phyloP scores from a whole-genome alignment of 2,329 filamentous ascomycete genomes.

The Neurospora crassa region DNA sequence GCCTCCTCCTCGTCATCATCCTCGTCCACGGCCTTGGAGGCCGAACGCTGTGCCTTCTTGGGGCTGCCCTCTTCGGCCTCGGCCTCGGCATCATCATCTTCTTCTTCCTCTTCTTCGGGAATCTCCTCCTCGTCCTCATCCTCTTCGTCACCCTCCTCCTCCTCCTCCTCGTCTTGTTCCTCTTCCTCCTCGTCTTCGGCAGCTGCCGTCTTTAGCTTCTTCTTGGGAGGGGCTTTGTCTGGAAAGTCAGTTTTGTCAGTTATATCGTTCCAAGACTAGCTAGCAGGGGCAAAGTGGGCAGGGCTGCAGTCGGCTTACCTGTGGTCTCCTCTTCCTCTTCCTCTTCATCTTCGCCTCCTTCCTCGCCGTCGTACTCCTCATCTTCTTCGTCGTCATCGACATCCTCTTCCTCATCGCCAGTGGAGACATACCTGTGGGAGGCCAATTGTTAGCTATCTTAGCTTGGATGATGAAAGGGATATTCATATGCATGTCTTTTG shows the following conservation, averaged over 20 bases:
- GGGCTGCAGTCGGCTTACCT: constrained; percentile 22
- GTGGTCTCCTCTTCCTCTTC: constrained; percentile 31
- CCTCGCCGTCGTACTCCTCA: constrained; percentile 23
- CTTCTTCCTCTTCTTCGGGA: constrained; percentile 11
- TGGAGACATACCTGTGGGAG: constrained; percentile 16
- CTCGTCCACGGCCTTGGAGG: constrained; percentile 18
- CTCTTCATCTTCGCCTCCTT: constrained; percentile 18
- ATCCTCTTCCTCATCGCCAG: constrained; percentile 22
- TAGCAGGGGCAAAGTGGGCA: neutral
- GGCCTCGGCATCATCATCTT: constrained; percentile 12
- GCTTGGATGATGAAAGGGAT: constrained; percentile 1
- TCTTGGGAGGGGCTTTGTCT: constrained; percentile 36
- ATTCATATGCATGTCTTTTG: neutral
- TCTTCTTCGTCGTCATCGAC: constrained; percentile 21
- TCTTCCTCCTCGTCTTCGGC: constrained; percentile 17
- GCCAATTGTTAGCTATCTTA: neutral
- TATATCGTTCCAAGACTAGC: neutral
- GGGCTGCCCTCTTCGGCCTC: constrained; percentile 14
- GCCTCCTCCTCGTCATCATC: constrained; percentile 23
- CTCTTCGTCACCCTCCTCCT: constrained; percentile 16
- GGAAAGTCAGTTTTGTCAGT: constrained; percentile 8
- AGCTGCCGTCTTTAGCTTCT: constrained; percentile 40
- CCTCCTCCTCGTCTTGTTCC: constrained; percentile 18
- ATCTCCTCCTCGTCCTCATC: constrained; percentile 19
- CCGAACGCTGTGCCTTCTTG: constrained; percentile 14